A percentile compares a stretch with the other conserved stretches of the same genome.
These are phyloP conservation scores for Trichophyton simii DNA, from an alignment of 2,329 filamentous ascomycete species.

Conservation along the genomic window DNA sequence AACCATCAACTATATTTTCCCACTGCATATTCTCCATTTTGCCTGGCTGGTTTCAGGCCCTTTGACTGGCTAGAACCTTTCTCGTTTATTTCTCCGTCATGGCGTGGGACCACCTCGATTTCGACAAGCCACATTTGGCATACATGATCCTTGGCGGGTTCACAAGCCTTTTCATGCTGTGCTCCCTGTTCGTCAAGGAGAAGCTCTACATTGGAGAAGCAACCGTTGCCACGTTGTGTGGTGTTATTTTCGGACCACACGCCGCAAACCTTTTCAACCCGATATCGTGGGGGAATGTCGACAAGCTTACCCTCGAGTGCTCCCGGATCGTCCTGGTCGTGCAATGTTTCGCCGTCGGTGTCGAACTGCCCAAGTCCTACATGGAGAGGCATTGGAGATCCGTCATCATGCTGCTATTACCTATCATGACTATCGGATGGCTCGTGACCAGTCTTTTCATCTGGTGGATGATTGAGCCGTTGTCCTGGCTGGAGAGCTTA, in stretches of 20 bases:
- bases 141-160: slow-evolving; percentile 98
- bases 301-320: slow-evolving; percentile 56
- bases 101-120: slow-evolving; percentile 42
- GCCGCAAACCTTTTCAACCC: slow-evolving; percentile 53
- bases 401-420: slow-evolving; percentile 72
- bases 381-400: slow-evolving; percentile 98
- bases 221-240: slow-evolving; percentile 66
- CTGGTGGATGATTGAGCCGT: slow-evolving; percentile 70
- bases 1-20: not conserved
- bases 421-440: slow-evolving; percentile 93
- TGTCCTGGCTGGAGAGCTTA: slow-evolving; percentile 83
- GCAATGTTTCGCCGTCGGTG: slow-evolving; percentile 61
- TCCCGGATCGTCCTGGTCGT: slow-evolving; percentile 60
- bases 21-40: not conserved
- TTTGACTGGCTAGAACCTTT: not conserved
- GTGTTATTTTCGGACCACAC: slow-evolving; percentile 58
- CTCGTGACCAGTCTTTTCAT: slow-evolving; percentile 77
- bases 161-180: slow-evolving; percentile 95
- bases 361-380: slow-evolving; percentile 60
- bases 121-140: slow-evolving; percentile 93
- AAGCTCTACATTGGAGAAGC: slow-evolving; percentile 97
- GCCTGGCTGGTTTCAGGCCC: slow-evolving; percentile 1
- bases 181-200: slow-evolving; percentile 96
- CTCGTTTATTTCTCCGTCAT: slow-evolving; percentile 21
- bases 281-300: slow-evolving; percentile 50